A percentile compares a stretch with the other conserved stretches of the same genome.
These are phyloP conservation scores for Ophiocordyceps camponoti-saundersi DNA, from an alignment of 2,329 filamentous ascomycete species.

Conservation along the genomic window DNA sequence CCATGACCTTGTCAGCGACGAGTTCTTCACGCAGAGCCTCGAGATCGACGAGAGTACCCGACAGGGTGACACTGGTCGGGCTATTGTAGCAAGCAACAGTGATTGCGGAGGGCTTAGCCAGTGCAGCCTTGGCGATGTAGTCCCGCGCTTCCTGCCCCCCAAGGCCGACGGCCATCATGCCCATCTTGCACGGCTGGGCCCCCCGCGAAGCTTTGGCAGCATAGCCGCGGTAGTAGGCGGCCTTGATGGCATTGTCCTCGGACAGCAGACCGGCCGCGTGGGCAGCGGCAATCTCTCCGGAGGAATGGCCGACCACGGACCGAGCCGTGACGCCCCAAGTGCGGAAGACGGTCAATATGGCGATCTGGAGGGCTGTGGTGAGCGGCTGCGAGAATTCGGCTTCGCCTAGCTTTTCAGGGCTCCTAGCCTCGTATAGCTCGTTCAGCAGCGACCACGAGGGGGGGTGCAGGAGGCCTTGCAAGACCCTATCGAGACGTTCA, in stretches of 20 bases:
- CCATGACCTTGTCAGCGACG: no score
- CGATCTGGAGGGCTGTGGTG: constrained; percentile 22
- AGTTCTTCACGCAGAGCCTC: no score
- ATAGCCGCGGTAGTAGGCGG: constrained; percentile 14
- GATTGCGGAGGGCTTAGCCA: constrained; percentile 8
- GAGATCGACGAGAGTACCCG: not conserved
- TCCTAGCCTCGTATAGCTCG: constrained; percentile 15
- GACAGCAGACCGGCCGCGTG: constrained; percentile 19
- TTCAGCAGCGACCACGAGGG: constrained; percentile 11
- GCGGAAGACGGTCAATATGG: constrained; percentile 17
- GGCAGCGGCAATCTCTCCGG: constrained; percentile 25
- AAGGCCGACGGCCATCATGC: constrained; percentile 21
- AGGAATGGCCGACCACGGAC: constrained; percentile 22
- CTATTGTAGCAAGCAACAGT: constrained; percentile 14
- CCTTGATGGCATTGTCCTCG: constrained; percentile 13
- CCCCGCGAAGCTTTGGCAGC: constrained; percentile 5
- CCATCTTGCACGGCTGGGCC: constrained; percentile 1
- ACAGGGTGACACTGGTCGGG: constrained; percentile 4
- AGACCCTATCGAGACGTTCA: constrained; percentile 10
- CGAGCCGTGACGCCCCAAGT: constrained; percentile 17
- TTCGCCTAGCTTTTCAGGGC: constrained; percentile 5
- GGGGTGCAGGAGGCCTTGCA: constrained; percentile 7
- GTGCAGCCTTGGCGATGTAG: constrained; percentile 3
- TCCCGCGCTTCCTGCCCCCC: constrained; percentile 6
- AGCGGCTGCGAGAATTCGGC: constrained; percentile 16